Conservation (phyloP, 2,329 filamentous ascomycete genomes). For the Pestalotiopsis sp. region DNA sequence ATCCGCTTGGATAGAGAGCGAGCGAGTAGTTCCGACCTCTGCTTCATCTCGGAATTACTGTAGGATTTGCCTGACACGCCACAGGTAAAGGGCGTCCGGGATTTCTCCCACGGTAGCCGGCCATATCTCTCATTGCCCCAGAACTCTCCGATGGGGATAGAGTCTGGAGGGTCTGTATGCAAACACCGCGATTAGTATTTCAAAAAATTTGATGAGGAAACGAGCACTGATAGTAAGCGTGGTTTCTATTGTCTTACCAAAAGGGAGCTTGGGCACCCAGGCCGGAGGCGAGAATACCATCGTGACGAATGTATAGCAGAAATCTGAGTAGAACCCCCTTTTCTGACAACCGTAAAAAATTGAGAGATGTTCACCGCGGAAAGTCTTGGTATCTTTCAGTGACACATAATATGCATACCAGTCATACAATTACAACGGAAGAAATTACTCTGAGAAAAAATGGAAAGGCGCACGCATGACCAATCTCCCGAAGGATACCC, state of each 20-base stretch:
- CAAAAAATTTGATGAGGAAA: not conserved
- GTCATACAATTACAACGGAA: not conserved
- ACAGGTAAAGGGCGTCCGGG: constrained; percentile 71
- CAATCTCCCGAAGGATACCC: not conserved
- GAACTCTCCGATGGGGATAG: constrained; percentile 69
- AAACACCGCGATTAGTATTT: not conserved
- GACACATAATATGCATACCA: not conserved
- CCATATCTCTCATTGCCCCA: constrained; percentile 71
- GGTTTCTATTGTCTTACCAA: constrained; percentile 12
- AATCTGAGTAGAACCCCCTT: not conserved
- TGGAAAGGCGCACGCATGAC: not conserved
- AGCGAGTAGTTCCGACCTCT: constrained; percentile 67
- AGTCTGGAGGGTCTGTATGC: constrained; percentile 53
- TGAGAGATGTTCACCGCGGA: not conserved
- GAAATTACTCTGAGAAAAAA: not conserved
- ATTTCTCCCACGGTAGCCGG: constrained; percentile 59
- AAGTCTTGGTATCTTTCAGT: not conserved
- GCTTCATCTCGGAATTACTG: constrained; percentile 61
- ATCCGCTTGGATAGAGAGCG: constrained; percentile 67
- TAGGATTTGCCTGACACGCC: constrained; percentile 68
- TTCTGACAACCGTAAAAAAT: not conserved
- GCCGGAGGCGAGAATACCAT: constrained; percentile 19
- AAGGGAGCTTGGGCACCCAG: constrained; percentile 18
- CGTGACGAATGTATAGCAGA: not conserved
- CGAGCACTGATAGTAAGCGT: not conserved